Evolutionary conservation across 306 rosid genomes (phyloP), one percentile per base, ranked within the genome.

Genomic region (Macrotyloma uniflorum): DNA sequence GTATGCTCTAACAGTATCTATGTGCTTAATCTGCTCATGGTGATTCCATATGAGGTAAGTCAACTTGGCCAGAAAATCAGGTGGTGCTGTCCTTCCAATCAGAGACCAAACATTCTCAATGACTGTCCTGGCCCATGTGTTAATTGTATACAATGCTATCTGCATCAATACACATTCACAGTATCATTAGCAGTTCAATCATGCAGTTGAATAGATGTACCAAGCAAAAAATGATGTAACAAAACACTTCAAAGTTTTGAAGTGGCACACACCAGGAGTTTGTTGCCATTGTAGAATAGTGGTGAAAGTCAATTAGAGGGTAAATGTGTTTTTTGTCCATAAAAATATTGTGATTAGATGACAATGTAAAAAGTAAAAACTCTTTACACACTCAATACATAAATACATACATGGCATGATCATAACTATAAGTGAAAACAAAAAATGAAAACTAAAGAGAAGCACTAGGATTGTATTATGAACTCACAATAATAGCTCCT

Each of bases 1-100:
- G 83, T 92, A 92, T 5, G 97, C 97, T 67, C 97, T 87, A 42
- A 92, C 96, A 1, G 97, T 92, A 55, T 92, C 97, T n/a, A 92
- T 92, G 81, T 90, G 87, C 85, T 82, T 82, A 28, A 92, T 89
- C 51, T 84, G 87, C 67, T 89, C 88, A 63, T 92, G 96, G 78
- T 92, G 96, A 61, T 92, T 90, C 97, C 97, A 92, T 77, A 90
- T 85, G 59, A 93, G 84, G 73, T 83, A 93, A 0, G 96, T 93
- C 28, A 92, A 42, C 88, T 93, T 93, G 0, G 92, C 87, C 33
- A 93, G 77, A 66, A 82, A 93, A 14, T 93, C 96, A 0, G 97
- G 97, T 1, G 97, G 93, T 3, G 96, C 96, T 16, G 96, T 87
- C 51, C 92, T 82, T 85, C 97, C 97, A 0, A 93, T 85, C 0